Conservation (phyloP, 176 grass and related monocot genomes). For the Rhynchospora pubera region DNA sequence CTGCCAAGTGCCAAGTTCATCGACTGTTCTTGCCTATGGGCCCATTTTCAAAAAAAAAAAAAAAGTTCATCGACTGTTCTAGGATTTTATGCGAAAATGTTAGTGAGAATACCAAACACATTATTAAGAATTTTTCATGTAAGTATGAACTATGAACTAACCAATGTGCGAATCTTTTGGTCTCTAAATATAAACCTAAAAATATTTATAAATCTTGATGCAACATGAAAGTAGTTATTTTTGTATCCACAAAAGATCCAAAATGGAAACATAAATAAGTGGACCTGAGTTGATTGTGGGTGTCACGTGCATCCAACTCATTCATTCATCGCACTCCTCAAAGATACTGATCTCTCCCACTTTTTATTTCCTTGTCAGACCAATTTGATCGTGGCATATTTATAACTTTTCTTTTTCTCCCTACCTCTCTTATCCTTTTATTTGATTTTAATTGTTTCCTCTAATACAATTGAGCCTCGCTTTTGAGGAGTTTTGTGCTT, state of each 20-base stretch:
- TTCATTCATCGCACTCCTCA: neutral
- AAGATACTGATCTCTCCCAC: slow-evolving; percentile 9
- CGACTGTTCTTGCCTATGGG: too few relatives aligned
- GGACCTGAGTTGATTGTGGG: slow-evolving; percentile 17
- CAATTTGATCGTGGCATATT: neutral
- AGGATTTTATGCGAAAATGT: neutral
- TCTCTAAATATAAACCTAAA: neutral
- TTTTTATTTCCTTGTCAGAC: slow-evolving; percentile 5
- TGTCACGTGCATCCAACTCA: slow-evolving; percentile 40
- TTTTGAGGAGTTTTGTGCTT: slow-evolving; percentile 28
- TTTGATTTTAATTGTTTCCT: neutral
- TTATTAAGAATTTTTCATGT: neutral
- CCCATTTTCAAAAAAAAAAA: too few relatives aligned
- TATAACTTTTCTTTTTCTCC: neutral
- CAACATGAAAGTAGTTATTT: neutral
- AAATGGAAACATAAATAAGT: neutral
- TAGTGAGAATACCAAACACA: neutral
- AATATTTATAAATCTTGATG: neutral
- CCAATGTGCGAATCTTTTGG: neutral
- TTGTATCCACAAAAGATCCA: neutral
- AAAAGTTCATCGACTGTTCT: too few relatives aligned
- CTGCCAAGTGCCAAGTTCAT: neutral
- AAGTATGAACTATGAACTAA: neutral
- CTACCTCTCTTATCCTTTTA: neutral
- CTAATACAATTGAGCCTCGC: neutral